Percentiles rank a stretch among this genome's conserved stretches.
Conservation (phyloP, 106 monocot genomes). For the Iris macrosiphon region DNA sequence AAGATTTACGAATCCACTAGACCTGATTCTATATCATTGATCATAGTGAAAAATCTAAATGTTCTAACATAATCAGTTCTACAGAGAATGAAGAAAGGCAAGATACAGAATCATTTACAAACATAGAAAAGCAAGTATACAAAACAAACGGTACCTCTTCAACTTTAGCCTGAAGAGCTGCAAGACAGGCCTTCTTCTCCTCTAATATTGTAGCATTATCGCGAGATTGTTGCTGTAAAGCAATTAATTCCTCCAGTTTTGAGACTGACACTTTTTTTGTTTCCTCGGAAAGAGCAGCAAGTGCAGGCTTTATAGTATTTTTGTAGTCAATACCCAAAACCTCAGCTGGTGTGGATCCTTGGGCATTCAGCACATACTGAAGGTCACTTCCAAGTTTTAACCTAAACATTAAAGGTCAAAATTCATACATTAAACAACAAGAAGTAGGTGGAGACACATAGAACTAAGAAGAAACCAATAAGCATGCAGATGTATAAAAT, state of each 20-base stretch:
- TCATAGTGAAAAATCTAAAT: too few relatives aligned
- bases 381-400: constrained; percentile 70
- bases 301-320: constrained; percentile 54
- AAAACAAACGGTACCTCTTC: constrained; percentile 34
- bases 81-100: not conserved
- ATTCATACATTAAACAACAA: not conserved
- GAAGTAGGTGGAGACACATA: too few relatives aligned
- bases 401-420: constrained; percentile 23
- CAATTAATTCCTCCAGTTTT: constrained; percentile 55
- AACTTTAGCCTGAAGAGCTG: constrained; percentile 35
- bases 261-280: constrained; percentile 39
- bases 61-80: not conserved
- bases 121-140: not conserved
- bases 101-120: not conserved
- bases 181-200: constrained; percentile 39
- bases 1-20: too few relatives aligned
- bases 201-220: constrained; percentile 44
- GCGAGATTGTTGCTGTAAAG: constrained; percentile 36
- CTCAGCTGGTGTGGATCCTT: constrained; percentile 64
- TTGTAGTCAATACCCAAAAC: constrained; percentile 68
- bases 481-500: too few relatives aligned
- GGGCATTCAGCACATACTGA: constrained; percentile 42
- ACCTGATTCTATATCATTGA: too few relatives aligned
- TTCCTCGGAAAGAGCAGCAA: constrained; percentile 50
- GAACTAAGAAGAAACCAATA: too few relatives aligned